Conservation (phyloP, 2,329 filamentous ascomycete genomes). For the Escovopsis sp. region DNA sequence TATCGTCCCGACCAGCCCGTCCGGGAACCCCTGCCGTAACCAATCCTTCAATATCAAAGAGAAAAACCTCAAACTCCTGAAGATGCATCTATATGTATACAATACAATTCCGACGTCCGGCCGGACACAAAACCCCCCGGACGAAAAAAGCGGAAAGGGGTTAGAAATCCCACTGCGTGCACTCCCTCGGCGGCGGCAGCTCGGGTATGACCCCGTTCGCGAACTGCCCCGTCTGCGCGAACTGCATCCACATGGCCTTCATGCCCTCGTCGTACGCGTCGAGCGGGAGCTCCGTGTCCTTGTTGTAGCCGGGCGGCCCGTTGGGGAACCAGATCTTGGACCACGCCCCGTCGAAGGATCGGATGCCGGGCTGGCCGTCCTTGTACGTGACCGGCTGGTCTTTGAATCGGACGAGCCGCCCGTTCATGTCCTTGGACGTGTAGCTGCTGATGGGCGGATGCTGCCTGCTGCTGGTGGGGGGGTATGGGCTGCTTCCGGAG, state of each 20-base stretch:
- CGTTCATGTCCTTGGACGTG: conserved; percentile 25
- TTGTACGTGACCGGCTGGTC: conserved; percentile 48
- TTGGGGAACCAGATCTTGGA: conserved; percentile 59
- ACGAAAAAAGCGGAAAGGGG: neutral
- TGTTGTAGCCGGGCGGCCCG: conserved; percentile 49
- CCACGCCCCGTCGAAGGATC: conserved; percentile 38
- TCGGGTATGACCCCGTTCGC: conserved; percentile 58
- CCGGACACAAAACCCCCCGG: neutral
- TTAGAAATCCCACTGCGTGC: conserved; percentile 59
- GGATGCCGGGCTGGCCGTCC: conserved; percentile 30
- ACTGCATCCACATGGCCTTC: conserved; percentile 47
- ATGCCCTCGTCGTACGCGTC: conserved; percentile 44
- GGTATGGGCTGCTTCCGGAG: conserved; percentile 23
- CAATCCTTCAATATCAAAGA: no score
- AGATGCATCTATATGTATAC: no score
- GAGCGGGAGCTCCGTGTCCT: conserved; percentile 45
- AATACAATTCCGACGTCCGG: neutral
- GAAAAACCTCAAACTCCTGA: neutral
- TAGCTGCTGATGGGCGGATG: conserved; percentile 32
- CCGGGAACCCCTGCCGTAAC: no score
- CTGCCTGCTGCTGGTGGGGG: conserved; percentile 27
- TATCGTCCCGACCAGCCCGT: no score
- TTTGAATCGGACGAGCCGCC: conserved; percentile 44
- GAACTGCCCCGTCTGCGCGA: conserved; percentile 53
- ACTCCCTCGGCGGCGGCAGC: conserved; percentile 64